Evolutionary conservation across 1,139 yeast species (phyloP).

Genomic region (Suhomyces chickasaworum): DNA sequence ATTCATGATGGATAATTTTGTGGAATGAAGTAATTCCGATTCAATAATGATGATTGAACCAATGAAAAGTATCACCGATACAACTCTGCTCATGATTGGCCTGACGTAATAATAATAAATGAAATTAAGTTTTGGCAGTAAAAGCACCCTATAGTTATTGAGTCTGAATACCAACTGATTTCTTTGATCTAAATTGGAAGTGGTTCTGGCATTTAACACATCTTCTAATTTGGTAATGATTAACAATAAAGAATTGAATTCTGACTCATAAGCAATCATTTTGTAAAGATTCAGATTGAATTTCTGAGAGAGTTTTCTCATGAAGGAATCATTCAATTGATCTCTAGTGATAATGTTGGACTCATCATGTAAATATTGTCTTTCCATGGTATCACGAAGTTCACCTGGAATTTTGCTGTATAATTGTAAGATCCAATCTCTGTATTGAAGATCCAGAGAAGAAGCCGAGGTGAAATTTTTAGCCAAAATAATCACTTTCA

Average conservation of each 20-base stretch:
- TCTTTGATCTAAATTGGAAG: slow-evolving; percentile 24
- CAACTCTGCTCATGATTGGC: slow-evolving; percentile 48
- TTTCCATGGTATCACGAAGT: slow-evolving; percentile 36
- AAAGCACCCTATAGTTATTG: slow-evolving; percentile 21
- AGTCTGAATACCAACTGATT: slow-evolving; percentile 35
- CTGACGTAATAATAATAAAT: slow-evolving; percentile 40
- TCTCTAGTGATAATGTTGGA: slow-evolving; percentile 32
- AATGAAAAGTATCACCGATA: slow-evolving; percentile 40
- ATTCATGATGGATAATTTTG: slow-evolving; percentile 63
- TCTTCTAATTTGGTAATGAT: slow-evolving; percentile 46
- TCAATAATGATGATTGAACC: slow-evolving; percentile 59
- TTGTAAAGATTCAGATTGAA: slow-evolving; percentile 44
- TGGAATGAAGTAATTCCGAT: slow-evolving; percentile 76
- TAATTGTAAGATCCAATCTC: slow-evolving; percentile 47
- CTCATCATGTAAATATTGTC: slow-evolving; percentile 30
- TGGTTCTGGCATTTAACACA: slow-evolving; percentile 35
- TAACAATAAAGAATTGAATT: slow-evolving; percentile 37
- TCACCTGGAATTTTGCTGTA: slow-evolving; percentile 38
- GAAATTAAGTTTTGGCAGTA: slow-evolving; percentile 37
- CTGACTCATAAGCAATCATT: slow-evolving; percentile 45
- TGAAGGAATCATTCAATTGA: slow-evolving; percentile 37
- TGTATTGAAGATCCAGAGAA: slow-evolving; percentile 33
- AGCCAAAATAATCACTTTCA: slow-evolving; percentile 56
- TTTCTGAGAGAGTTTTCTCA: slow-evolving; percentile 38
- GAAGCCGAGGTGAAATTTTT: slow-evolving; percentile 37